phyloP scores from a whole-genome alignment of 306 rosid genomes.

The Gastrolobium bilobum region DNA sequence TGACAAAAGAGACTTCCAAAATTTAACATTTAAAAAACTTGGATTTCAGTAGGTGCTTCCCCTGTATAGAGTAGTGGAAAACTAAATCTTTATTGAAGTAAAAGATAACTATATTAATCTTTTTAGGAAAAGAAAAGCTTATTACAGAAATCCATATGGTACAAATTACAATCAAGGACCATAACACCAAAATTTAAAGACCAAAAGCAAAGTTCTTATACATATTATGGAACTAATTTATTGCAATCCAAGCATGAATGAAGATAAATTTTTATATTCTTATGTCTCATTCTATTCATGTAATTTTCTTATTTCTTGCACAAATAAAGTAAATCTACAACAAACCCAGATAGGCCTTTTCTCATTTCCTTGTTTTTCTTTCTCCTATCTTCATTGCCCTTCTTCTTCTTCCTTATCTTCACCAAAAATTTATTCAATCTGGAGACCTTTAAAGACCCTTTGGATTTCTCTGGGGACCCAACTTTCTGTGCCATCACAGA shows the following conservation, averaged over 20 bases:
- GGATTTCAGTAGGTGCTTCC: neutral
- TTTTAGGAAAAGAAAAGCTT: neutral
- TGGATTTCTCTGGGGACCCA: constrained; percentile 33
- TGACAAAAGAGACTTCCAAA: constrained; percentile 4
- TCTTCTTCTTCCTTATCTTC: constrained; percentile 27
- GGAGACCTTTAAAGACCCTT: constrained; percentile 29
- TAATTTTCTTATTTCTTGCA: constrained; percentile 24
- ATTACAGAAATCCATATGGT: neutral
- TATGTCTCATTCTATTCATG: neutral
- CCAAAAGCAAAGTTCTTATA: constrained; percentile 13
- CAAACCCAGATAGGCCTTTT: constrained; percentile 15
- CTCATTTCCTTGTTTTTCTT: constrained; percentile 17
- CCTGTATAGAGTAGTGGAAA: neutral
- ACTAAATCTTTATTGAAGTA: neutral
- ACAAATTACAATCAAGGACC: neutral
- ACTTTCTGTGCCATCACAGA: neutral
- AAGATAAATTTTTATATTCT: neutral
- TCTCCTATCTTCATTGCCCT: constrained; percentile 29
- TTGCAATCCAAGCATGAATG: constrained; percentile 6
- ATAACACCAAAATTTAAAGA: neutral
- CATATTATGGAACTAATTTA: neutral
- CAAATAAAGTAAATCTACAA: constrained; percentile 31
- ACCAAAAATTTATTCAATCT: neutral
- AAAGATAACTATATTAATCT: neutral
- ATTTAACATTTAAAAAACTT: neutral